These are phyloP conservation scores for Thielaviopsis populi DNA, from an alignment of 2,329 filamentous ascomycete species.

Conservation along the genomic window DNA sequence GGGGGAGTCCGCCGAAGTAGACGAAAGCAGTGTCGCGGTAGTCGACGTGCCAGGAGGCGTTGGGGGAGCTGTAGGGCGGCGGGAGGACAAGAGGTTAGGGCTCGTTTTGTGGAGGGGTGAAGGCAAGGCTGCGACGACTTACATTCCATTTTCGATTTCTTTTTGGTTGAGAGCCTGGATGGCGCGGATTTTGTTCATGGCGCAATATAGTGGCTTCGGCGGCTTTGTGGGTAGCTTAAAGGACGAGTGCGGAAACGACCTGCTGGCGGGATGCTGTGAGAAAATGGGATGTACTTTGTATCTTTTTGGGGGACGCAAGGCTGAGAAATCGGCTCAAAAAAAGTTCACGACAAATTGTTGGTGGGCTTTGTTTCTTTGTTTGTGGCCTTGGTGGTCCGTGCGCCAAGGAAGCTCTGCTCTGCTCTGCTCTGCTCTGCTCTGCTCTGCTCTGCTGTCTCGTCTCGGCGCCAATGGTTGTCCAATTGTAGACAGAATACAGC, in stretches of 20 bases:
- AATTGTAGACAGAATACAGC: not conserved
- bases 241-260: not conserved
- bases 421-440: no score
- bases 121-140: constrained; percentile 24
- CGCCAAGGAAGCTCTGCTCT: not conserved
- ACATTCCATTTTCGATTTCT: constrained; percentile 81
- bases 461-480: not conserved
- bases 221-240: not conserved
- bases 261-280: not conserved
- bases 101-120: constrained; percentile 3
- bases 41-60: constrained; percentile 92
- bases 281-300: not conserved
- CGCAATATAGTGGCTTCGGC: constrained; percentile 18
- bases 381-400: not conserved
- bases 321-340: not conserved
- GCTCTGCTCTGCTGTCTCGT: not conserved
- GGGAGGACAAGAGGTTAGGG: constrained; percentile 20
- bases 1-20: constrained; percentile 88
- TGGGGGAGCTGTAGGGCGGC: constrained; percentile 44
- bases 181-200: constrained; percentile 86
- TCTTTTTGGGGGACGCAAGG: not conserved
- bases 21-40: constrained; percentile 95
- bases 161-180: constrained; percentile 88
- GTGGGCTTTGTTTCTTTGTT: not conserved
- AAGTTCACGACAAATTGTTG: constrained; percentile 3